A percentile compares a stretch with the other conserved stretches of the same genome.
Evolutionary conservation across 495 filamentous ascomycete genomes (phyloP).

Genomic region (Podospora tetraspora): DNA sequence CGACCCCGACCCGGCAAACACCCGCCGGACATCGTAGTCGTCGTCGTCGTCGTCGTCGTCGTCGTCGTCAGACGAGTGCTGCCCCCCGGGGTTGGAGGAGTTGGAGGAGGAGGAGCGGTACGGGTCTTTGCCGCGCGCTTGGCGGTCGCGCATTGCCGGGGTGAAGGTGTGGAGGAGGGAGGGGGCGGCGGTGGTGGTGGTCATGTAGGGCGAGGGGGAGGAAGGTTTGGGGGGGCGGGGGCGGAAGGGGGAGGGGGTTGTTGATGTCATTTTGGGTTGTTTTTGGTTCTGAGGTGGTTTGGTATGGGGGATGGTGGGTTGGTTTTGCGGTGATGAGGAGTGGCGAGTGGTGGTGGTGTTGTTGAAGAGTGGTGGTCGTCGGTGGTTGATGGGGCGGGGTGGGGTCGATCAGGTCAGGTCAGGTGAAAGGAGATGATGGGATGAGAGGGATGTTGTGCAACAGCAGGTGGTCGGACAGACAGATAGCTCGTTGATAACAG

Average conservation of each 20-base stretch:
- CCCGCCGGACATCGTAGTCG: constrained; percentile 18
- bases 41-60: no score
- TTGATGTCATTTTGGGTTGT: not conserved
- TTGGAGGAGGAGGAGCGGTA: no score
- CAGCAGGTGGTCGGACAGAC: not conserved
- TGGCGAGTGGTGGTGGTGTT: not conserved
- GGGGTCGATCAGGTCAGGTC: not conserved
- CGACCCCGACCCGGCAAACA: no score
- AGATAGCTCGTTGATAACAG: not conserved
- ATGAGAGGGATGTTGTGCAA: not conserved
- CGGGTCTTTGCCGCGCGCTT: constrained; percentile 51
- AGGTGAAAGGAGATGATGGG: not conserved
- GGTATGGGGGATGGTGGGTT: not conserved
- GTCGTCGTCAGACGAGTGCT: constrained; percentile 20
- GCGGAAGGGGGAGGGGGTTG: not conserved
- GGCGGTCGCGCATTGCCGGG: constrained; percentile 44
- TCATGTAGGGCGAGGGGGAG: constrained; percentile 6
- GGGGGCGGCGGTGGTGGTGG: constrained; percentile 14
- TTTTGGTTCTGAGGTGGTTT: not conserved
- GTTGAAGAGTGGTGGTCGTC: not conserved
- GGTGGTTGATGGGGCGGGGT: not conserved
- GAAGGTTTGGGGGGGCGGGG: not conserved
- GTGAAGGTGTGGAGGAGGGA: constrained; percentile 25
- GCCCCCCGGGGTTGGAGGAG: no score
- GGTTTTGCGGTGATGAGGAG: not conserved